Evolutionary conservation across 176 grass and related monocot genomes (phyloP).

Genomic region (Zoysia pacifica): DNA sequence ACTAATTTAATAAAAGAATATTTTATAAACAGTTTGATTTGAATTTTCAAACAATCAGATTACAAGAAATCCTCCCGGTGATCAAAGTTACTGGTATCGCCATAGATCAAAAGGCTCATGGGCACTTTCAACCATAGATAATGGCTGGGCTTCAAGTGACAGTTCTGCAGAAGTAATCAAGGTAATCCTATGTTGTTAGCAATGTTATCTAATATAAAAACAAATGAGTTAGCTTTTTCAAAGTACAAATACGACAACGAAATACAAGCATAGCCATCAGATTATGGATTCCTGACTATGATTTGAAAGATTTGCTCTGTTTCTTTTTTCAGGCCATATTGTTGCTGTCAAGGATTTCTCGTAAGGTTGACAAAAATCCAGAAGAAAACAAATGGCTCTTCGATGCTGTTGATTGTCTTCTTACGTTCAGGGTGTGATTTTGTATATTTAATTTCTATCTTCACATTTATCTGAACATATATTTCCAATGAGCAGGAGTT

Average conservation of each 20-base stretch:
- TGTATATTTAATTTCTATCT: not conserved
- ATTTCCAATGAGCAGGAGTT: not conserved
- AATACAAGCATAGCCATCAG: too few species aligned
- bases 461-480: not conserved
- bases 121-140: constrained; percentile 44
- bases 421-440: constrained; percentile 34
- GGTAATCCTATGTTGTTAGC: not conserved
- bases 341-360: constrained; percentile 32
- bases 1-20: too few species aligned
- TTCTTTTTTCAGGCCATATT: constrained; percentile 10
- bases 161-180: constrained; percentile 20
- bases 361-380: not conserved
- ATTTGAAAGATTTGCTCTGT: too few species aligned
- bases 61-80: constrained; percentile 27
- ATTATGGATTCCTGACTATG: not conserved
- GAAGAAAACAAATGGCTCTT: not conserved
- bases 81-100: constrained; percentile 35
- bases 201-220: too few species aligned
- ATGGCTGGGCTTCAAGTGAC: constrained; percentile 42
- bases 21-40: too few species aligned
- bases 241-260: not conserved
- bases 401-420: constrained; percentile 38
- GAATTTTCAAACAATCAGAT: not conserved
- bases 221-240: too few species aligned
- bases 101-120: constrained; percentile 51